Evolutionary conservation across 2,329 filamentous ascomycete species (phyloP).

Genomic region (Calonectria pseudoreteaudii): DNA sequence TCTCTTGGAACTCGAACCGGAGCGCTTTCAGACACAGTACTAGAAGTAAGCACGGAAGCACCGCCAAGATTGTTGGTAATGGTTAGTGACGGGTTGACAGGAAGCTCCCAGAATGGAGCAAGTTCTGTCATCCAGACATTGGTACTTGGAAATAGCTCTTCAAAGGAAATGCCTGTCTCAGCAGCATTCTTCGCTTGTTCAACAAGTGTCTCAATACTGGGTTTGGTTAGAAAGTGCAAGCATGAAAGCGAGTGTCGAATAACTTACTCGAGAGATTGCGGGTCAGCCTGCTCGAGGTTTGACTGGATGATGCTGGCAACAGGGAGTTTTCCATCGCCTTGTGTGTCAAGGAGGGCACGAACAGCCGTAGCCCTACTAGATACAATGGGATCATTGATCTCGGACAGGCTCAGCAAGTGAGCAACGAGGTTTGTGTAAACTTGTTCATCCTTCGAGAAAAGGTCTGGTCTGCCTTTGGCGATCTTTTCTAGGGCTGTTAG

Average conservation of each 20-base stretch:
- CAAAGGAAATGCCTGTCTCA: constrained; percentile 43
- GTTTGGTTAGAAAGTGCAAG: background rate
- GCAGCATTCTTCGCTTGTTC: constrained; percentile 55
- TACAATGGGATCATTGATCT: constrained; percentile 55
- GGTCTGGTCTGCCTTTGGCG: constrained; percentile 55
- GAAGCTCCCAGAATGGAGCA: constrained; percentile 60
- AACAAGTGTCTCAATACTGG: constrained; percentile 65
- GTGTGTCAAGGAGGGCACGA: constrained; percentile 59
- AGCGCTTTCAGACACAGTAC: constrained; percentile 33
- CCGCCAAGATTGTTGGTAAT: constrained; percentile 81
- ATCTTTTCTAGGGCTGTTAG: constrained; percentile 63
- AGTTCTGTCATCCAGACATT: constrained; percentile 76
- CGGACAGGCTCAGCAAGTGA: constrained; percentile 65
- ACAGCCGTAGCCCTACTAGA: constrained; percentile 57
- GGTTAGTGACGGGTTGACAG: constrained; percentile 73
- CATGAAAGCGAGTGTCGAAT: background rate
- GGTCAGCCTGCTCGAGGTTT: constrained; percentile 63
- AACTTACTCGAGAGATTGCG: constrained; percentile 64
- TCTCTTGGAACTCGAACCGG: constrained; percentile 65
- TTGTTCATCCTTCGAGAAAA: constrained; percentile 58
- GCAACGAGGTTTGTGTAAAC: constrained; percentile 64
- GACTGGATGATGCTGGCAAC: constrained; percentile 65
- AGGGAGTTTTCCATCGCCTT: constrained; percentile 56
- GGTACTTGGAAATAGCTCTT: constrained; percentile 71
- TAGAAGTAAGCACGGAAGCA: constrained; percentile 71